phyloP scores from a whole-genome alignment of 495 filamentous ascomycete genomes.

The Lasiosphaeria ovina region DNA sequence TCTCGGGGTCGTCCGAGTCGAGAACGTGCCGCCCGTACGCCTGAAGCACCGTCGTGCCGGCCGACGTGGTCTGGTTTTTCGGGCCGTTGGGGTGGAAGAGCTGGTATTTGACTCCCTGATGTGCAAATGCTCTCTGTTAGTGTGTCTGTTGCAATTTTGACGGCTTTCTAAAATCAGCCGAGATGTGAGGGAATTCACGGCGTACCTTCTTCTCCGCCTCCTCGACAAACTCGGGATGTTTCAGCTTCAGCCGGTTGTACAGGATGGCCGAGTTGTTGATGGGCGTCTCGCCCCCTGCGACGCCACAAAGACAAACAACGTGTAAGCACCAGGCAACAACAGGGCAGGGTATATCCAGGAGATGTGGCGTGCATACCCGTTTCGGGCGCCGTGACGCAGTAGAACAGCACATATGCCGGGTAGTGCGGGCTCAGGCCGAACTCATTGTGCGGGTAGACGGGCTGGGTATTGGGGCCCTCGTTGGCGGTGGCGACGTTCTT shows the following conservation, averaged over 20 bases:
- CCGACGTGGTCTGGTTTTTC: conserved; percentile 40
- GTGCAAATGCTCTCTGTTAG: no score
- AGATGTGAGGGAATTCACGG: no score
- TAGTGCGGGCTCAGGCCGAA: conserved; percentile 54
- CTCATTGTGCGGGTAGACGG: conserved; percentile 56
- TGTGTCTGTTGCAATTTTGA: no score
- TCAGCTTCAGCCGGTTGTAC: conserved; percentile 45
- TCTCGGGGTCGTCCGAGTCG: conserved; percentile 46
- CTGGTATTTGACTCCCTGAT: conserved; percentile 43
- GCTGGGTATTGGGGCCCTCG: conserved; percentile 49
- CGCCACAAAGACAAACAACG: no score
- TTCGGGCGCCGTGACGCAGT: conserved; percentile 34
- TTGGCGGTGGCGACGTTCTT: conserved; percentile 55
- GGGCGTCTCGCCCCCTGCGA: conserved; percentile 46
- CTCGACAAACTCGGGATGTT: conserved; percentile 49
- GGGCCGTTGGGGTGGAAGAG: conserved; percentile 28
- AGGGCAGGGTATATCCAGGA: not conserved
- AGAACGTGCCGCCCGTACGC: conserved; percentile 52
- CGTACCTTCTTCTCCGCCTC: conserved; percentile 41
- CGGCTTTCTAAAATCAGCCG: no score
- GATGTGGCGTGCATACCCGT: conserved; percentile 12
- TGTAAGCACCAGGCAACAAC: no score
- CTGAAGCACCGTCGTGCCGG: conserved; percentile 51
- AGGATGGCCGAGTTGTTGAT: conserved; percentile 52
- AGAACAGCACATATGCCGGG: conserved; percentile 55